Base-by-base conservation (phyloP, 2,329 filamentous ascomycete genomes). In the Colletotrichum filicis region DNA sequence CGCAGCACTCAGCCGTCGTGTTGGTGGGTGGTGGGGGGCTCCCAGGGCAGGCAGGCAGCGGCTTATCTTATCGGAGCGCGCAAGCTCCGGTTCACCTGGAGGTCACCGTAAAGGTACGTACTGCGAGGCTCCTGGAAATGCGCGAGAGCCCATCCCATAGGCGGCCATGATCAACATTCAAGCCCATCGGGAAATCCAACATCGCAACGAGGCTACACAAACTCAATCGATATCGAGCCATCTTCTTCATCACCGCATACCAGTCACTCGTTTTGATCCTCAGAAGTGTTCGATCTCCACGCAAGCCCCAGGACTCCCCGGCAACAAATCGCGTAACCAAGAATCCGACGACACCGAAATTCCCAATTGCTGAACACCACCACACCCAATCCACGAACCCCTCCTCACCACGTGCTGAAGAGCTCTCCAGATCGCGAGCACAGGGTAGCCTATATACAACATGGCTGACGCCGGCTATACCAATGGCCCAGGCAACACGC, bases 381-480 rank as follows among this genome's bases (percentile, higher is more conserved):
- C 32, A 49, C 28, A 30, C 56, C 57, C n/a, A 55, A 35, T 11
- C 19, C 56, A 49, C 63, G 24, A 22, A 19, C 35, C 14, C 26
- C 53, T 56, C 32, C 9, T 65, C 16, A 32, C 22, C 12, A n/a
- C 62, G 62, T 56, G 6, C 60, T 55, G 9, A 1, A 37, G 16
- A 49, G 42, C 42, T n/a, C 19, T 42, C 8, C 28, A n/a, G 35
- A 16, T 26, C 28, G 19, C 12, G 6, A n/a, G 24, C 28, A 26
- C 5, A 49, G 7, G 35, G 12, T 24, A 58, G 12, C 4, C 8
- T 24, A 26, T 9, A 4, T 6, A 6, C 55, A 24, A 19, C 22
- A 73, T 73, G 71, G 71, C 61, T 6, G 71, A 71, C 49, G 16
- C 52, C 46, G 46, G 52, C 22, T 73, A 61, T 32, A 22, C 62